Conservation (phyloP, 2,329 filamentous ascomycete genomes). For the Intubia oerlemansii region DNA sequence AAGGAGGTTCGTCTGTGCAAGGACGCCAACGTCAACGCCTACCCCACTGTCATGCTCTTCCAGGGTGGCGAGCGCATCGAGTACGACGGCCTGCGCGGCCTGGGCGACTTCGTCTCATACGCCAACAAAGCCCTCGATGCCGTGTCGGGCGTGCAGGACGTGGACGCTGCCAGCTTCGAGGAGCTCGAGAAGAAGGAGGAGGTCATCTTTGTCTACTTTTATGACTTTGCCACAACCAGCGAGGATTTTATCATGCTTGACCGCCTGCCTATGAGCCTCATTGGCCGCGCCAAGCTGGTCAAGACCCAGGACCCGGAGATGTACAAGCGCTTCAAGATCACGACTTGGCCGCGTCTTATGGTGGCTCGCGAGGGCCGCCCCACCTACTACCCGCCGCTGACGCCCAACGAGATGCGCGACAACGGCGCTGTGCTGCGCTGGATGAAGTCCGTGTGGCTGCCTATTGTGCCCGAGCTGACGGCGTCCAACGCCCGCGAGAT, state of each 20-base stretch:
- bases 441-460: constrained; percentile 95
- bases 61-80: constrained; percentile 78
- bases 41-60: constrained; percentile 86
- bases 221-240: constrained; percentile 79
- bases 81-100: constrained; percentile 74
- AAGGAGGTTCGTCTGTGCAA: constrained; percentile 75
- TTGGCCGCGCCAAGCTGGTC: constrained; percentile 80
- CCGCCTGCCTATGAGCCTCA: constrained; percentile 64
- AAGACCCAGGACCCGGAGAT: constrained; percentile 67
- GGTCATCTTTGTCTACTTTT: constrained; percentile 94
- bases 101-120: constrained; percentile 77
- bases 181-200: constrained; percentile 81
- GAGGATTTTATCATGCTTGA: constrained; percentile 87
- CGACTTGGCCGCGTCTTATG: constrained; percentile 83
- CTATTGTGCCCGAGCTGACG: constrained; percentile 84
- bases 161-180: constrained; percentile 56
- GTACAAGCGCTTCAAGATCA: constrained; percentile 75
- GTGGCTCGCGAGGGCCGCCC: constrained; percentile 78
- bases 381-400: constrained; percentile 72
- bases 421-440: constrained; percentile 59
- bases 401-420: constrained; percentile 83
- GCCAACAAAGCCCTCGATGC: constrained; percentile 70
- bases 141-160: constrained; percentile 55
- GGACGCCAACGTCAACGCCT: constrained; percentile 59
- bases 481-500: constrained; percentile 82